These are phyloP conservation scores for Raphanus hybrid DNA, from an alignment of 441 rosid species.

Conservation along the genomic window DNA sequence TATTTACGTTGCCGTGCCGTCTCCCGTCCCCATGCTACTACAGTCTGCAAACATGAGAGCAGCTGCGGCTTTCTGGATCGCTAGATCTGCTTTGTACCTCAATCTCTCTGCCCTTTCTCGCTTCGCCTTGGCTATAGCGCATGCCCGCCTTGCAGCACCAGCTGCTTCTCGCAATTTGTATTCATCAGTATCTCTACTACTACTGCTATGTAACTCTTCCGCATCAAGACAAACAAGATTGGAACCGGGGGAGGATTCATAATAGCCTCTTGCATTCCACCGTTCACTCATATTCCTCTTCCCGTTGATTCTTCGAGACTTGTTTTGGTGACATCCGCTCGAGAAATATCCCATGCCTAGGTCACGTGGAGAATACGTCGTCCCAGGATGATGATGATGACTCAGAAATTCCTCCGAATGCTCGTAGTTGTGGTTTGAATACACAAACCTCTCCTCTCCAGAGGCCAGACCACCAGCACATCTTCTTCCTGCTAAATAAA, in stretches of 20 bases:
- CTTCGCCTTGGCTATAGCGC: constrained; percentile 72
- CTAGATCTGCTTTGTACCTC: constrained; percentile 80
- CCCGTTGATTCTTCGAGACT: constrained; percentile 52
- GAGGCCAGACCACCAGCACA: constrained; percentile 43
- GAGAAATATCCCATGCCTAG: constrained; percentile 53
- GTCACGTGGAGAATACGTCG: constrained; percentile 56
- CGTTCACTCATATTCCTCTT: constrained; percentile 53
- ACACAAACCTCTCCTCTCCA: constrained; percentile 67
- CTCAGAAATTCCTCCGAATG: constrained; percentile 58
- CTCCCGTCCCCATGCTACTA: background rate
- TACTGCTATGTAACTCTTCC: constrained; percentile 51
- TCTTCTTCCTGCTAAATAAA: constrained; percentile 69
- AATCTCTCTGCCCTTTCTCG: constrained; percentile 80
- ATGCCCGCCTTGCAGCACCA: constrained; percentile 73
- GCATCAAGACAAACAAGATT: constrained; percentile 29
- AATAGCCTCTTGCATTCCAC: constrained; percentile 53
- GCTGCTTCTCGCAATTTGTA: constrained; percentile 69
- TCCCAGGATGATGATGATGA: background rate
- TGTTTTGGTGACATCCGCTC: constrained; percentile 47
- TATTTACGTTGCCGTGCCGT: background rate
- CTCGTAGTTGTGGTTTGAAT: constrained; percentile 61
- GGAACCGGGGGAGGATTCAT: constrained; percentile 43
- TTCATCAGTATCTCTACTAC: constrained; percentile 63
- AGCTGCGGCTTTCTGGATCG: constrained; percentile 87
- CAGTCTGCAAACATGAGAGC: constrained; percentile 49